A percentile compares a stretch with the other conserved stretches of the same genome.
phyloP scores from a whole-genome alignment of 495 filamentous ascomycete genomes.

The Penicillium macrosclerotiorum region DNA sequence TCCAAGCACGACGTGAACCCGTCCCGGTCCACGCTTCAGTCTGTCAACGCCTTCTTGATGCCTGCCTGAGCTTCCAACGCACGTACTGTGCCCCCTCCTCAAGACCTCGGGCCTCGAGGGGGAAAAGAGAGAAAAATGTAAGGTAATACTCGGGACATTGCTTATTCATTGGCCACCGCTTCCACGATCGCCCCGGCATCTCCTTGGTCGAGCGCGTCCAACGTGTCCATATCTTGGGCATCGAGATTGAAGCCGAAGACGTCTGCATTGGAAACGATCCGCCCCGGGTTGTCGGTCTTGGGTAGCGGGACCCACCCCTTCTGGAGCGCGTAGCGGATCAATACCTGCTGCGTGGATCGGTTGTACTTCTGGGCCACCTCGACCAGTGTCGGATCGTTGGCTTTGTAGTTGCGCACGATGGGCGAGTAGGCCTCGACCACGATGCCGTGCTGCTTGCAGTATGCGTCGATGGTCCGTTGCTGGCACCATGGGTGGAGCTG shows the following conservation, averaged over 20 bases:
- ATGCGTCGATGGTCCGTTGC: constrained; percentile 57
- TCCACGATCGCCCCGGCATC: constrained; percentile 50
- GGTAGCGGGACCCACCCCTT: constrained; percentile 72
- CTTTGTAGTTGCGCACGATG: constrained; percentile 60
- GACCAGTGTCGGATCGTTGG: constrained; percentile 53
- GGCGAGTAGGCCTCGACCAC: constrained; percentile 66
- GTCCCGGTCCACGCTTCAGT: constrained; percentile 75
- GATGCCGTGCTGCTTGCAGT: constrained; percentile 61
- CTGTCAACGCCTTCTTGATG: constrained; percentile 87
- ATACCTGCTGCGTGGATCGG: constrained; percentile 49
- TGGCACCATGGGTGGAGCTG: constrained; percentile 69
- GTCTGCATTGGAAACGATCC: constrained; percentile 63
- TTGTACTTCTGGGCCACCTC: constrained; percentile 52
- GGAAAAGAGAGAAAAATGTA: too few species aligned
- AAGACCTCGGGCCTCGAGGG: too few species aligned
- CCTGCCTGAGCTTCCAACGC: too few species aligned
- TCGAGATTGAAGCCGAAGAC: constrained; percentile 65
- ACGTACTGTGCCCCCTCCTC: too few species aligned
- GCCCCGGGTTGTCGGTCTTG: constrained; percentile 63
- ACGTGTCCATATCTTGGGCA: constrained; percentile 56
- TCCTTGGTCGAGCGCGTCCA: constrained; percentile 69
- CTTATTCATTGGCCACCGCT: constrained; percentile 47
- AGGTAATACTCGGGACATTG: too few species aligned
- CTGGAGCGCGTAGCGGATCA: constrained; percentile 59
- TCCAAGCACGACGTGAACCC: constrained; percentile 75